phyloP scores from a whole-genome alignment of 805 yeast species.

The Zygoascus flipseniorum region DNA sequence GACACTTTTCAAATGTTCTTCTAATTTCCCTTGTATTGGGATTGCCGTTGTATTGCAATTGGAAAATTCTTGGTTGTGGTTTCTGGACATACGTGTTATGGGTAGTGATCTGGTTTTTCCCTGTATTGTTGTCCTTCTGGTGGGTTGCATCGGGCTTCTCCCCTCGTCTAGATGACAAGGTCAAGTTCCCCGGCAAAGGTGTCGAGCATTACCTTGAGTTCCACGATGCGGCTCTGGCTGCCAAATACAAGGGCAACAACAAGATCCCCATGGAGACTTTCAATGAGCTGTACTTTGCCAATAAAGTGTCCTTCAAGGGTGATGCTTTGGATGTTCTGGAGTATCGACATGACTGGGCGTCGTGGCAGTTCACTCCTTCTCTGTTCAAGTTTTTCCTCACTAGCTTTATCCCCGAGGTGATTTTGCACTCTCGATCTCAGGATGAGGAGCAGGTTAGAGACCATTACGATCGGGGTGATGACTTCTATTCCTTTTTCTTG shows the following conservation, averaged over 20 bases:
- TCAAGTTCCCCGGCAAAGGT: slow-evolving; percentile 63
- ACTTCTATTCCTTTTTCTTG: slow-evolving; percentile 86
- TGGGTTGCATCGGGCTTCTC: slow-evolving; percentile 64
- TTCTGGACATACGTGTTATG: slow-evolving; percentile 58
- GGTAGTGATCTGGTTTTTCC: slow-evolving; percentile 46
- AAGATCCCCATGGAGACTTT: slow-evolving; percentile 91
- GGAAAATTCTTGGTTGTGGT: slow-evolving; percentile 61
- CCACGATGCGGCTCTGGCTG: slow-evolving; percentile 62
- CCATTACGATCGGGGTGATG: slow-evolving; percentile 94
- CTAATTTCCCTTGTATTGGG: slow-evolving; percentile 42
- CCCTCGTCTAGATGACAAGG: slow-evolving; percentile 76
- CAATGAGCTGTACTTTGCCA: slow-evolving; percentile 78
- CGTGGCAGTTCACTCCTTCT: slow-evolving; percentile 65
- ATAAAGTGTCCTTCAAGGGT: slow-evolving; percentile 80
- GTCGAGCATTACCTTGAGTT: slow-evolving; percentile 73
- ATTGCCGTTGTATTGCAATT: slow-evolving; percentile 55
- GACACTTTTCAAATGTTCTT: slow-evolving; percentile 57
- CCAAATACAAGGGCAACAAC: slow-evolving; percentile 58
- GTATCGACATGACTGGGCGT: slow-evolving; percentile 87
- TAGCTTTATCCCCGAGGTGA: slow-evolving; percentile 89
- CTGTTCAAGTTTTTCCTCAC: slow-evolving; percentile 73
- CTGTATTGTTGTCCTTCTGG: slow-evolving; percentile 80
- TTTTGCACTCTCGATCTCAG: slow-evolving; percentile 84
- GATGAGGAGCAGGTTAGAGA: slow-evolving; percentile 96
- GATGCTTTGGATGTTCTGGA: slow-evolving; percentile 79